Evolutionary conservation across 1,139 yeast genomes (phyloP).

Genomic region (Sugiyamaella sp.): DNA sequence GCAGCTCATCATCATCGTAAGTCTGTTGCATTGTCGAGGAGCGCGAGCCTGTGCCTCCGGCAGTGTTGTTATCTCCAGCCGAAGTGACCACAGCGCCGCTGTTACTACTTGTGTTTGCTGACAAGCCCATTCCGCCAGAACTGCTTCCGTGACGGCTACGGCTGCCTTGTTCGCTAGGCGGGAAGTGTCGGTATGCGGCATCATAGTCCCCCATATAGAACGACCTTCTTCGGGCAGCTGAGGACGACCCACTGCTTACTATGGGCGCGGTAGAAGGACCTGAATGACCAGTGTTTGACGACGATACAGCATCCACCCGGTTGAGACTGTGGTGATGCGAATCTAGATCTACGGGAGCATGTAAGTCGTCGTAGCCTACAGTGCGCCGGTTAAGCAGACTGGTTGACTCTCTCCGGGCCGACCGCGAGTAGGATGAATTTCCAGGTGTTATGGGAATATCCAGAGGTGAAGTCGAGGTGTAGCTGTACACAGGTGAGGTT

Average conservation of each 20-base stretch:
- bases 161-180: slow-evolving; percentile 4
- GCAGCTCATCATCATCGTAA: slow-evolving; percentile 76
- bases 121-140: slow-evolving; percentile 6
- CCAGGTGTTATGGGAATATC: slow-evolving; percentile 26
- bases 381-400: slow-evolving; percentile 28
- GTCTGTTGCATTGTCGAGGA: slow-evolving; percentile 29
- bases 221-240: slow-evolving; percentile 19
- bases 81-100: slow-evolving; percentile 16
- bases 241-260: not conserved
- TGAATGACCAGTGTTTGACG: not conserved
- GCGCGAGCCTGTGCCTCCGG: slow-evolving; percentile 2
- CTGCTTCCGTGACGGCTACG: slow-evolving; percentile 15
- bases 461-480: slow-evolving; percentile 25
- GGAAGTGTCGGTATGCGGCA: not conserved
- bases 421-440: slow-evolving; percentile 6
- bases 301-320: slow-evolving; percentile 11
- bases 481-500: not conserved
- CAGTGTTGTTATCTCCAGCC: not conserved
- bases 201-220: slow-evolving; percentile 26
- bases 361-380: slow-evolving; percentile 31
- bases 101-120: slow-evolving; percentile 25
- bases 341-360: slow-evolving; percentile 25
- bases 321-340: slow-evolving; percentile 28
- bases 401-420: slow-evolving; percentile 27
- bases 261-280: slow-evolving; percentile 13